These are phyloP conservation scores for Aureobasidium sp. DNA, from an alignment of 2,329 filamentous ascomycete species.

Conservation along the genomic window DNA sequence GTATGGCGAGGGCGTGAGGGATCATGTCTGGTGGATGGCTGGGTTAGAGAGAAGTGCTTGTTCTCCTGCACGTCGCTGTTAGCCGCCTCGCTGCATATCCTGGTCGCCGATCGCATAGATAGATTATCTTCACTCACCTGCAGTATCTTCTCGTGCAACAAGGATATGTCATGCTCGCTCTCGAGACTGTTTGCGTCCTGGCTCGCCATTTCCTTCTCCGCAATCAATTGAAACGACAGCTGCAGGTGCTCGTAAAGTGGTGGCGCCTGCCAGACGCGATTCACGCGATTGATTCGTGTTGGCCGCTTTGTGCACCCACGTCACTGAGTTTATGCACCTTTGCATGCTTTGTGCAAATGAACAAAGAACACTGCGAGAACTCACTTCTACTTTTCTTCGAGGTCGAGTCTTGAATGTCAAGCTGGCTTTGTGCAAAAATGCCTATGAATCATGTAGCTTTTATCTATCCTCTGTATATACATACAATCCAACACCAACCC, in stretches of 20 bases:
- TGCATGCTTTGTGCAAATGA: background rate
- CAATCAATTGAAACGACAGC: background rate
- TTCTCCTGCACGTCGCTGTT: slow-evolving; percentile 8
- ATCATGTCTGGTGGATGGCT: background rate
- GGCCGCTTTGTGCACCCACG: background rate
- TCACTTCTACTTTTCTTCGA: background rate
- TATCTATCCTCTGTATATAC: background rate
- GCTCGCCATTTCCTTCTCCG: slow-evolving; percentile 9
- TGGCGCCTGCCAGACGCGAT: background rate
- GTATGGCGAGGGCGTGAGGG: background rate
- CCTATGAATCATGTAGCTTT: background rate
- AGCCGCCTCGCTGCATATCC: slow-evolving; percentile 2
- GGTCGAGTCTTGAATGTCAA: background rate
- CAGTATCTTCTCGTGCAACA: slow-evolving; percentile 14
- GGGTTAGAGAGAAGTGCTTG: background rate
- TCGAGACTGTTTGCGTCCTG: slow-evolving; percentile 17
- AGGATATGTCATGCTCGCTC: slow-evolving; percentile 14
- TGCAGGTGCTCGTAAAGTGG: background rate
- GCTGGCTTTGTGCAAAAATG: background rate
- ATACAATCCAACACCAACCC: background rate
- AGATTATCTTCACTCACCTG: background rate
- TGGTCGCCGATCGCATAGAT: slow-evolving; percentile 6
- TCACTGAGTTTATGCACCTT: background rate
- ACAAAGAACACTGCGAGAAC: background rate
- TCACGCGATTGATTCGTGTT: background rate